These are phyloP conservation scores for Peronospora belbahrii DNA, from an alignment of 352 stramenopile genomes.

Conservation along the genomic window DNA sequence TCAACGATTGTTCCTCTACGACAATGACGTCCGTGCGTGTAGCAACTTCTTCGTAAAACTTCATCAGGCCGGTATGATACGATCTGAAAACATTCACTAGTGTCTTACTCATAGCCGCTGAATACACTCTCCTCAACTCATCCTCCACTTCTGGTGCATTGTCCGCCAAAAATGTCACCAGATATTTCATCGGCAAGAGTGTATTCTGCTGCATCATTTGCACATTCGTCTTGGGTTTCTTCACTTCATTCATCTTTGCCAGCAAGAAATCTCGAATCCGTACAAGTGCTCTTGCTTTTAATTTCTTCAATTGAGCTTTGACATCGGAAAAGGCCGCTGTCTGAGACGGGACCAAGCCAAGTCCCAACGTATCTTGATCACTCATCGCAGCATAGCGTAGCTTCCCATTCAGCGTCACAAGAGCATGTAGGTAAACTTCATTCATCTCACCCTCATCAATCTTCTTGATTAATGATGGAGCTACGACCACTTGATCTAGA, in stretches of 20 bases:
- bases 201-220: conserved; percentile 97
- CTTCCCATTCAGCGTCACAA: conserved; percentile 91
- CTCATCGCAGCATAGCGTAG: conserved; percentile 83
- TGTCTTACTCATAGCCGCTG: conserved; percentile 95
- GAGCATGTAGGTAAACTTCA: conserved; percentile 89
- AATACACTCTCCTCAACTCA: conserved; percentile 95
- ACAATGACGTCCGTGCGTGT: conserved; percentile 91
- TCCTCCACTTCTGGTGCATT: conserved; percentile 89
- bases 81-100: conserved; percentile 93
- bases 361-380: conserved; percentile 42
- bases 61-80: conserved; percentile 93
- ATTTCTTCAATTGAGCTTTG: conserved; percentile 86
- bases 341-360: conserved; percentile 82
- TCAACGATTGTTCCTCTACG: conserved; percentile 91
- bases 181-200: conserved; percentile 93
- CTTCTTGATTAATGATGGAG: conserved; percentile 87
- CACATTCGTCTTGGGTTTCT: conserved; percentile 96
- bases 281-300: conserved; percentile 65
- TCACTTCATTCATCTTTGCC: conserved; percentile 88
- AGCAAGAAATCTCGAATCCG: conserved; percentile 92
- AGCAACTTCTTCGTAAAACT: conserved; percentile 91
- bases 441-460: conserved; percentile 94
- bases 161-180: conserved; percentile 92
- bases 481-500: conserved; percentile 93
- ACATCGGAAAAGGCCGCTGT: conserved; percentile 92